Evolutionary conservation across 1,284 basidiomycete species (phyloP).

Genomic region (Melanopsichium pennsylvanicum): DNA sequence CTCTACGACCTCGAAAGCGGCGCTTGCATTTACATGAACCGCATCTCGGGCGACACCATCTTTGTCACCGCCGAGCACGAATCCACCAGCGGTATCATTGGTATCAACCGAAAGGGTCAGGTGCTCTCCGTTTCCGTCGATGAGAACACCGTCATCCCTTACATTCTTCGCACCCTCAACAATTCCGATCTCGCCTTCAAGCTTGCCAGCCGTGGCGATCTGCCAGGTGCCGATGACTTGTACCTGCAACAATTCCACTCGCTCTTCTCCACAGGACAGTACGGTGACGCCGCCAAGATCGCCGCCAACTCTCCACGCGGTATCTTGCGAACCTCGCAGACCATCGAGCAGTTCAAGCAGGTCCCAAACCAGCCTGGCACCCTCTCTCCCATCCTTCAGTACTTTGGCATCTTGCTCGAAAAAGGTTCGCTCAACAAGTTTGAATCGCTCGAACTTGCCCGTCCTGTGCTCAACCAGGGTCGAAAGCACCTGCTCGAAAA

Average conservation of each 20-base stretch:
- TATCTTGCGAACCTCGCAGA: slow-evolving; percentile 90
- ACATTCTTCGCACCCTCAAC: slow-evolving; percentile 91
- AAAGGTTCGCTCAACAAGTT: slow-evolving; percentile 97
- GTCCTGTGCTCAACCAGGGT: slow-evolving; percentile 94
- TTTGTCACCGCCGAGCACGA: slow-evolving; percentile 98
- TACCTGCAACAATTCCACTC: slow-evolving; percentile 96
- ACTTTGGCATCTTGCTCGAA: slow-evolving; percentile 97
- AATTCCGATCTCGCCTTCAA: slow-evolving; percentile 99
- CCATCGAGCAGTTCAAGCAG: slow-evolving; percentile 97
- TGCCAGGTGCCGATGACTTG: slow-evolving; percentile 96
- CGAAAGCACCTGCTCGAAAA: slow-evolving; percentile 98
- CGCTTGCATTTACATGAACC: slow-evolving; percentile 99
- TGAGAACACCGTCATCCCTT: slow-evolving; percentile 93
- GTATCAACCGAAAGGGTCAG: slow-evolving; percentile 99
- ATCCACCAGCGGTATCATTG: slow-evolving; percentile 91
- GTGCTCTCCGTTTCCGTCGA: slow-evolving; percentile 97
- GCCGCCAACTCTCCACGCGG: slow-evolving; percentile 97
- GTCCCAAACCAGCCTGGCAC: slow-evolving; percentile 89
- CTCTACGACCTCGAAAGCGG: slow-evolving; percentile 99
- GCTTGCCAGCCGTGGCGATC: slow-evolving; percentile 92
- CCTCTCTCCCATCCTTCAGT: slow-evolving; percentile 95
- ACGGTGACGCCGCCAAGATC: slow-evolving; percentile 94
- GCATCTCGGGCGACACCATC: slow-evolving; percentile 98
- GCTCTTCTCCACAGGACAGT: slow-evolving; percentile 89
- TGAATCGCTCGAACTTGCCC: slow-evolving; percentile 93